These are phyloP conservation scores for Zoysia matrella DNA, from an alignment of 202 grass and related monocot genomes.

Conservation along the genomic window DNA sequence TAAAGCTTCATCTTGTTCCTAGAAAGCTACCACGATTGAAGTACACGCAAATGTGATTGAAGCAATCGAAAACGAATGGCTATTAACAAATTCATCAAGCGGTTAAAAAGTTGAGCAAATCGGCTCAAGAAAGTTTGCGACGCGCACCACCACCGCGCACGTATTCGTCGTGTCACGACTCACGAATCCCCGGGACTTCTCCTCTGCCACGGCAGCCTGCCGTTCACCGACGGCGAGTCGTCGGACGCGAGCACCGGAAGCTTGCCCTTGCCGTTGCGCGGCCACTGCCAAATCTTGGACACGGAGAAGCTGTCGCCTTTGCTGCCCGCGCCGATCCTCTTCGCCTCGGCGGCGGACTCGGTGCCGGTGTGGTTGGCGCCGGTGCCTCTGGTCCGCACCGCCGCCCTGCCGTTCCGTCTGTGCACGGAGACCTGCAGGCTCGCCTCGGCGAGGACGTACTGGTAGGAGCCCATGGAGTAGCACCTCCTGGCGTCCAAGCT, in stretches of 20 bases:
- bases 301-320: conserved; percentile 97
- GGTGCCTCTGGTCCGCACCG: conserved; percentile 39
- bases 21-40: neutral
- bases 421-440: conserved; percentile 80
- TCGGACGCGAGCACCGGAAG: conserved; percentile 69
- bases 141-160: conserved; percentile 14
- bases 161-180: conserved; percentile 43
- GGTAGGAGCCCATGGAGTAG: conserved; percentile 98
- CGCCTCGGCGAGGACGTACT: conserved; percentile 85
- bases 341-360: conserved; percentile 59
- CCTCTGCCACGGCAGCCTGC: conserved; percentile 61
- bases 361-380: neutral
- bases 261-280: conserved; percentile 71
- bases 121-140: conserved; percentile 31
- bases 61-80: conserved; percentile 36
- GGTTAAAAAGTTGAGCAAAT: conserved; percentile 35
- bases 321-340: conserved; percentile 71
- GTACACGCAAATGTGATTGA: conserved; percentile 21
- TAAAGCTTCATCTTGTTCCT: conserved; percentile 25
- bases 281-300: conserved; percentile 99
- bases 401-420: conserved; percentile 40
- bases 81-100: conserved; percentile 40
- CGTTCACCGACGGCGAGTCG: conserved; percentile 57
- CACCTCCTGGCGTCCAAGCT: conserved; percentile 91
- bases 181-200: conserved; percentile 47